phyloP scores from a whole-genome alignment of 768 basidiomycete genomes.

The Macrolepiota dolichaula region DNA sequence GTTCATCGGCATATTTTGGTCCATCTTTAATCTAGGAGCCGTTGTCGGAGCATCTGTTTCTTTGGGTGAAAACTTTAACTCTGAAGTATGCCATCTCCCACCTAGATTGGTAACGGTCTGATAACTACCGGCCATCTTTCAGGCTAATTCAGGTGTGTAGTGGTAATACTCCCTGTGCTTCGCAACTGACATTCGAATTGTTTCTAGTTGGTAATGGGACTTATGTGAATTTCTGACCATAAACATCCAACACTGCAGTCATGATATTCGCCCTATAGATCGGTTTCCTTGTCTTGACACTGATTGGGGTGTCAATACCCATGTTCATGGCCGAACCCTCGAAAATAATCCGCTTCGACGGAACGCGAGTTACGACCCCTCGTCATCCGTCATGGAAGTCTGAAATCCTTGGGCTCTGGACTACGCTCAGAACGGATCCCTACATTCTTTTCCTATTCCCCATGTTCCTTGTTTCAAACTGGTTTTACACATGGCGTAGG shows the following conservation, averaged over 20 bases:
- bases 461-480: slow-evolving; percentile 81
- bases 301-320: slow-evolving; percentile 64
- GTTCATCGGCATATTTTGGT: slow-evolving; percentile 79
- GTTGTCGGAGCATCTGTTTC: slow-evolving; percentile 77
- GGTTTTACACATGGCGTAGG: slow-evolving; percentile 84
- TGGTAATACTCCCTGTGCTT: background rate
- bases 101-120: background rate
- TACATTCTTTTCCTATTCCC: slow-evolving; percentile 74
- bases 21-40: slow-evolving; percentile 77
- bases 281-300: slow-evolving; percentile 67
- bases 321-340: slow-evolving; percentile 67
- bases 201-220: slow-evolving; percentile 62
- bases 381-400: slow-evolving; percentile 77
- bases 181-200: background rate
- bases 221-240: slow-evolving; percentile 50
- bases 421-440: slow-evolving; percentile 67
- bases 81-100: slow-evolving; percentile 38
- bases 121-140: background rate
- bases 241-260: background rate
- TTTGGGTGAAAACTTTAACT: slow-evolving; percentile 65
- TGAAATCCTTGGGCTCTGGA: slow-evolving; percentile 67
- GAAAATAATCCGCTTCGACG: slow-evolving; percentile 71
- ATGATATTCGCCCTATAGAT: slow-evolving; percentile 43
- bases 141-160: slow-evolving; percentile 36
- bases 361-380: slow-evolving; percentile 56